Conservation (phyloP, 257 asterid species). For the Salvia splendens region DNA sequence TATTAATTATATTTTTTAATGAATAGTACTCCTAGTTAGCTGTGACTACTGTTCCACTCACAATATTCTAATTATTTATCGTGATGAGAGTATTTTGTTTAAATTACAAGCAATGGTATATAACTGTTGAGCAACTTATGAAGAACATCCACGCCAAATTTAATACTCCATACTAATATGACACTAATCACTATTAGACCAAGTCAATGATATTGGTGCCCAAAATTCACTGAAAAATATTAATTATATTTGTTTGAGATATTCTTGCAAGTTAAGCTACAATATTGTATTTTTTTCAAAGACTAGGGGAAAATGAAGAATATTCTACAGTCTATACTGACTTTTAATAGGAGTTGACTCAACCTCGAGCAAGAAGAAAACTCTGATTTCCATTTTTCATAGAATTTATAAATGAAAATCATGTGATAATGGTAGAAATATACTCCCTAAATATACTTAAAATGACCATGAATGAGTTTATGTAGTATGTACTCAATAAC, state of each 20-base stretch:
- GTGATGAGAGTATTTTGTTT: too few species aligned
- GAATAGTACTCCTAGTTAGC: too few species aligned
- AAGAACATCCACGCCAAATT: constrained; percentile 16
- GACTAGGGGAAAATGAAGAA: neutral
- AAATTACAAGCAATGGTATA: too few species aligned
- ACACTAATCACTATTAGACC: constrained; percentile 31
- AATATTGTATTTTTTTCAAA: neutral
- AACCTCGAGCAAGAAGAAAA: neutral
- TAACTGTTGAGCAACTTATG: constrained; percentile 24
- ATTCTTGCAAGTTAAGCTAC: constrained; percentile 8
- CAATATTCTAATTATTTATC: too few species aligned
- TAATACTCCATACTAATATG: constrained; percentile 2
- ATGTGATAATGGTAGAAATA: too few species aligned
- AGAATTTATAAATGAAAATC: too few species aligned
- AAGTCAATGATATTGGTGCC: constrained; percentile 29
- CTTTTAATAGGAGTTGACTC: neutral
- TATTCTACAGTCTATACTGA: neutral
- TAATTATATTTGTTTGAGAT: constrained; percentile 8
- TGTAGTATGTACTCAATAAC: too few species aligned
- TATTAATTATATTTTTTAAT: too few species aligned
- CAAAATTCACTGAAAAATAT: constrained; percentile 9
- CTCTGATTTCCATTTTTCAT: too few species aligned
- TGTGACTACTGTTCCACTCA: too few species aligned
- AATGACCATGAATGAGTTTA: too few species aligned
- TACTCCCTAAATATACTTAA: too few species aligned